Conservation (phyloP, 306 rosid species). For the Lotus japonicus region DNA sequence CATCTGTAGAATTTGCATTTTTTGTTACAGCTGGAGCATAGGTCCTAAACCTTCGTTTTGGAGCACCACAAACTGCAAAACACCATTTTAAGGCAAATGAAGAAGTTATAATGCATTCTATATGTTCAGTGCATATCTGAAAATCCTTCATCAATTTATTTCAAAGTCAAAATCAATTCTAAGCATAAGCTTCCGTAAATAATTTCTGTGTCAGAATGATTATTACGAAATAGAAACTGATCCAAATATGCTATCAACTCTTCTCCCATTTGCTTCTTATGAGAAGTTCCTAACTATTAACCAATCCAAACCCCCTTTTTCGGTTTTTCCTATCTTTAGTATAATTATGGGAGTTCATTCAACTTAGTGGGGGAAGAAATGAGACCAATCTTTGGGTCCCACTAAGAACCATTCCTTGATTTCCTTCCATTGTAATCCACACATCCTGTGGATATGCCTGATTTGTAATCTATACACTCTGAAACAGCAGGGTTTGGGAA, state of each 20-base stretch:
- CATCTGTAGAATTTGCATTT: conserved; percentile 43
- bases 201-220: no score
- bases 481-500: no score
- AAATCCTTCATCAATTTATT: no score
- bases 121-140: no score
- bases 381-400: neutral
- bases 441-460: neutral
- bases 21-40: conserved; percentile 58
- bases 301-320: neutral
- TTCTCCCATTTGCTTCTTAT: neutral
- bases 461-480: neutral
- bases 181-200: no score
- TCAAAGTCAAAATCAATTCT: no score
- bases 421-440: neutral
- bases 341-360: neutral
- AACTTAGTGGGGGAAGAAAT: neutral
- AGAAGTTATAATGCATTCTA: neutral
- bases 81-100: neutral
- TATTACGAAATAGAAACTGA: no score
- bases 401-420: neutral
- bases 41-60: conserved; percentile 72
- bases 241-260: neutral
- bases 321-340: neutral
- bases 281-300: neutral
- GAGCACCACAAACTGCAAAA: conserved; percentile 90